A percentile compares a stretch with the other conserved stretches of the same genome.
These are phyloP conservation scores for Pelargonium nanum DNA, from an alignment of 345 rosid species.

Conservation along the genomic window DNA sequence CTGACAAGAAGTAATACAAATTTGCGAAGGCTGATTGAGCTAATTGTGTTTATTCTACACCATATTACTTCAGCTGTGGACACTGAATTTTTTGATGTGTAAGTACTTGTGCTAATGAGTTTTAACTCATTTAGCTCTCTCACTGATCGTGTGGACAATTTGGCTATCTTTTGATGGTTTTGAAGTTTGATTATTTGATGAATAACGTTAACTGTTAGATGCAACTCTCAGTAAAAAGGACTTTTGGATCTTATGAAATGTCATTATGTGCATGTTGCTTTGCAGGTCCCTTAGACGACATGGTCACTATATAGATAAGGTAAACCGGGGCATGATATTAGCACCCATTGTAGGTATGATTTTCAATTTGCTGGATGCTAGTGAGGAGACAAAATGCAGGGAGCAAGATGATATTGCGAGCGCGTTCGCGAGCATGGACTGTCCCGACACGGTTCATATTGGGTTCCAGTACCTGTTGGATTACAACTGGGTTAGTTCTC, in stretches of 20 bases:
- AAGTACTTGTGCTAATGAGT: constrained; percentile 22
- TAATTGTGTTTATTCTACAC: constrained; percentile 71
- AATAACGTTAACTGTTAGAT: neutral
- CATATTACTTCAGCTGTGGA: constrained; percentile 75
- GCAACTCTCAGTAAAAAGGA: neutral
- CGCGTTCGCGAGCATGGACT: constrained; percentile 77
- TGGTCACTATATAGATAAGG: constrained; percentile 63
- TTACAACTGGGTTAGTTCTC: constrained; percentile 71
- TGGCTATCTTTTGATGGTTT: neutral
- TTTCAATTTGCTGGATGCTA: constrained; percentile 76
- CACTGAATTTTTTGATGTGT: constrained; percentile 86
- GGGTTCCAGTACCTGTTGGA: constrained; percentile 84
- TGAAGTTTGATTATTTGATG: neutral
- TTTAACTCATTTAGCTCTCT: neutral
- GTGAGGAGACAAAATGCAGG: constrained; percentile 23
- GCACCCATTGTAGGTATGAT: constrained; percentile 86
- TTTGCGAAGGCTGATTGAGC: constrained; percentile 81
- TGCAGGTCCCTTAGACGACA: constrained; percentile 69
- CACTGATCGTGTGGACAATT: neutral
- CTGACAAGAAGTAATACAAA: constrained; percentile 74
- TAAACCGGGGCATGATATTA: constrained; percentile 65
- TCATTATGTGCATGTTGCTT: neutral
- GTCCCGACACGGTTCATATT: constrained; percentile 54
- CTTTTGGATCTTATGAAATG: neutral
- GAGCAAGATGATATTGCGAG: constrained; percentile 52